Conservation (phyloP, 2,329 filamentous ascomycete species). For the Periconia digitata region DNA sequence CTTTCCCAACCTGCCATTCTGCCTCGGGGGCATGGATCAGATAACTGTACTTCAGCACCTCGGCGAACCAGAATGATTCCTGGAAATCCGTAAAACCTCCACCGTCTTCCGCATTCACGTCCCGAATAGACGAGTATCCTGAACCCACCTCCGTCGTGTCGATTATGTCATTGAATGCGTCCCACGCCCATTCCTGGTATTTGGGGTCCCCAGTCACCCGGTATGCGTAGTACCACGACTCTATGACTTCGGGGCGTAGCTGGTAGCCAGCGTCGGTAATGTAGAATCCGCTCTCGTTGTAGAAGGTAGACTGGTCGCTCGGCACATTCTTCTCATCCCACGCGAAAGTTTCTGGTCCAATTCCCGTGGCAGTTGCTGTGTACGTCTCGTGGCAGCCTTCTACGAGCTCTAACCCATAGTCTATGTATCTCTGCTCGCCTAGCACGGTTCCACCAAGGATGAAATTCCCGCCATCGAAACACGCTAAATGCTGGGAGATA, state of each 20-base stretch:
- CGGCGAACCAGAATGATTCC: conserved; percentile 87
- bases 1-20: conserved; percentile 57
- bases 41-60: conserved; percentile 84
- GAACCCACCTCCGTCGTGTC: conserved; percentile 62
- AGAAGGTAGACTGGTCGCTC: conserved; percentile 57
- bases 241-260: conserved; percentile 78
- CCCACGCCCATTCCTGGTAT: conserved; percentile 85
- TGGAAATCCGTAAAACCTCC: conserved; percentile 69
- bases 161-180: conserved; percentile 71
- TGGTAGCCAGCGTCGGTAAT: conserved; percentile 64
- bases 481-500: conserved; percentile 61
- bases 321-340: conserved; percentile 42
- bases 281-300: conserved; percentile 70
- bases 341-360: conserved; percentile 68
- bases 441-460: conserved; percentile 77
- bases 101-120: conserved; percentile 67
- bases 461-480: conserved; percentile 84
- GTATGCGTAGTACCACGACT: conserved; percentile 86
- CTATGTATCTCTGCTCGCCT: conserved; percentile 63
- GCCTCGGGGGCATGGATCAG: conserved; percentile 67
- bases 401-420: conserved; percentile 73
- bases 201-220: conserved; percentile 72
- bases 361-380: conserved; percentile 64
- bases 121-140: conserved; percentile 65
- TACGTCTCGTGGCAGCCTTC: conserved; percentile 77